Conservation (phyloP, 2,329 filamentous ascomycete species). For the Ophiostoma pallidulum region DNA sequence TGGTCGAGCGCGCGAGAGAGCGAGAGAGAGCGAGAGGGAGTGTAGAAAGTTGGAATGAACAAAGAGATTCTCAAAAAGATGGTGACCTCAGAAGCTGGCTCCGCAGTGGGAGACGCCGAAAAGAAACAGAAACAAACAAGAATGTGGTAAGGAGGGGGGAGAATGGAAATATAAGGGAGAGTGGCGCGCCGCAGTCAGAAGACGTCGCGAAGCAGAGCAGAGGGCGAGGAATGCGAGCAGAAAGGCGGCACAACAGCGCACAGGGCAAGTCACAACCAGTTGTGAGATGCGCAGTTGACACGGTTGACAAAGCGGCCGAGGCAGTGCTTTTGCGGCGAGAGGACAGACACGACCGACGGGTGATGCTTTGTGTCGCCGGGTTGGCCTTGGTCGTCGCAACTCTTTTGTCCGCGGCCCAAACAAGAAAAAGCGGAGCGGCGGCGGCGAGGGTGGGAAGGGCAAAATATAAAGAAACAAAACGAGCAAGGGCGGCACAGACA, state of each 20-base stretch:
- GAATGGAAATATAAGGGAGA: background rate
- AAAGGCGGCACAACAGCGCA: background rate
- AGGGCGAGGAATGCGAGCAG: background rate
- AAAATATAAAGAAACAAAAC: slow-evolving; percentile 5
- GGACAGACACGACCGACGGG: background rate
- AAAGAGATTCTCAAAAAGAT: slow-evolving; percentile 3
- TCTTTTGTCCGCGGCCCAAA: slow-evolving; percentile 3
- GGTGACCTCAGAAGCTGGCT: background rate
- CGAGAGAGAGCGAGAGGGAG: background rate
- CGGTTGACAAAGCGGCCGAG: no score
- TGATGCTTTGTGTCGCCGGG: slow-evolving; percentile 1
- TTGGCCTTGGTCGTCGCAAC: slow-evolving; percentile 10
- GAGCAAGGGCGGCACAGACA: slow-evolving; percentile 5
- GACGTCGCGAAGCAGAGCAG: background rate
- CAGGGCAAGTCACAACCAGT: slow-evolving; percentile 15
- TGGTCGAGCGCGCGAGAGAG: background rate
- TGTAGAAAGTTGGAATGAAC: no score
- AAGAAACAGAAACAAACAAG: background rate
- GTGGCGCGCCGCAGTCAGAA: background rate
- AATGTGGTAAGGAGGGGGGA: background rate
- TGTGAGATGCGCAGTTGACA: slow-evolving; percentile 10
- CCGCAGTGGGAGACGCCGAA: background rate
- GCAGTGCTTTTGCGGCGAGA: background rate
- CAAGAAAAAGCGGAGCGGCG: slow-evolving; percentile 5
- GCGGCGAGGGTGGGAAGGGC: background rate